phyloP scores from a whole-genome alignment of 805 yeast species.

The Middelhovenomyces tepae region DNA sequence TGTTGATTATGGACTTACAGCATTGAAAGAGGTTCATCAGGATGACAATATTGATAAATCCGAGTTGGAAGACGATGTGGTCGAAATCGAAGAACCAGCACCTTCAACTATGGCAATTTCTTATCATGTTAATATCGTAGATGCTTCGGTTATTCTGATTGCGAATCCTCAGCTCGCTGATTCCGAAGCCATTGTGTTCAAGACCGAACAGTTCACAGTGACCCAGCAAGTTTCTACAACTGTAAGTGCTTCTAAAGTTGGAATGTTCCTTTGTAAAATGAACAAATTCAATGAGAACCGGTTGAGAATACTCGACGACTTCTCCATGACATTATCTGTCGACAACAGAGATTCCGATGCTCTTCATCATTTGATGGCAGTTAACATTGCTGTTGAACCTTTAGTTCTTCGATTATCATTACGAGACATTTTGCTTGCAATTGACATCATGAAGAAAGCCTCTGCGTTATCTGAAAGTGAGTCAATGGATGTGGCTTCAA shows the following conservation, averaged over 20 bases:
- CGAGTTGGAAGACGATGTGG: slow-evolving; percentile 10
- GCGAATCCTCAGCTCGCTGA: slow-evolving; percentile 64
- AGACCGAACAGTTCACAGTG: slow-evolving; percentile 66
- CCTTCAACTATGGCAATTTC: slow-evolving; percentile 9
- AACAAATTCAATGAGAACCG: slow-evolving; percentile 49
- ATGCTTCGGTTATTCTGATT: slow-evolving; percentile 67
- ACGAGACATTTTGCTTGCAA: slow-evolving; percentile 76
- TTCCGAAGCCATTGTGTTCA: slow-evolving; percentile 86
- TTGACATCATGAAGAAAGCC: slow-evolving; percentile 64
- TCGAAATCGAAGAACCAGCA: slow-evolving; percentile 7
- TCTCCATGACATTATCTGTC: slow-evolving; percentile 64
- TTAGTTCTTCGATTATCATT: slow-evolving; percentile 72
- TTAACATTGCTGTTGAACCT: slow-evolving; percentile 71
- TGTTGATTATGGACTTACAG: slow-evolving; percentile 40
- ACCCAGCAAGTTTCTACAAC: slow-evolving; percentile 61
- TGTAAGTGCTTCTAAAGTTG: slow-evolving; percentile 65
- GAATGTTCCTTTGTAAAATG: slow-evolving; percentile 80
- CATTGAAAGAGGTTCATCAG: slow-evolving; percentile 12
- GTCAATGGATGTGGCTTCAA: slow-evolving; percentile 10
- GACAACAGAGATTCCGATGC: slow-evolving; percentile 62
- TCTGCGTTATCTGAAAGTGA: slow-evolving; percentile 37
- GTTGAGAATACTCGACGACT: slow-evolving; percentile 78
- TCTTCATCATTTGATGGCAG: slow-evolving; percentile 48
- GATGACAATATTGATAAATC: slow-evolving; percentile 11
- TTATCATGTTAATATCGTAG: slow-evolving; percentile 53